phyloP scores from a whole-genome alignment of 192 early-diverging fungal genomes.

The Gamsiella multidivaricata region DNA sequence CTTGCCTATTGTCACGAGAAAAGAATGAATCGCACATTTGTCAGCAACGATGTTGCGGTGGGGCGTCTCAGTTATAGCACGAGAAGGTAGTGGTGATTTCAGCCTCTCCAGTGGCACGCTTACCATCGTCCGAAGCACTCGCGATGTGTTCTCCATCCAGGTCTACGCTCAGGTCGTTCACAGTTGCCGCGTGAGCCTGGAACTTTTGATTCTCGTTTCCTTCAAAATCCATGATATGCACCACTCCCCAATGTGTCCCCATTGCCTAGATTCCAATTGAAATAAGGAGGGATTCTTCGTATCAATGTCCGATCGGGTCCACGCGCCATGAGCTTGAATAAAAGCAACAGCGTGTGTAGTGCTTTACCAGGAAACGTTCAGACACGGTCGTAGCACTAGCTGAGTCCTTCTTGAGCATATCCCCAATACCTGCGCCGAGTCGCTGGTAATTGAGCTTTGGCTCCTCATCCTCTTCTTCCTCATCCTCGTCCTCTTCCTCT shows the following conservation, averaged over 20 bases:
- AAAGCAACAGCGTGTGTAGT: background rate
- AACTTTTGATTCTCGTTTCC: slow-evolving; percentile 92
- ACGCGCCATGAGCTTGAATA: too few relatives aligned
- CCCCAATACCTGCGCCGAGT: slow-evolving; percentile 77
- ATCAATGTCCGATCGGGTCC: too few relatives aligned
- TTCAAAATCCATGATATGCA: slow-evolving; percentile 91
- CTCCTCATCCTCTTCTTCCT: slow-evolving; percentile 87
- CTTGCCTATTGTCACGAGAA: slow-evolving; percentile 64
- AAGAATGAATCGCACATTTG: background rate
- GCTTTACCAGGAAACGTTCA: slow-evolving; percentile 84
- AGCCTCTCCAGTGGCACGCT: background rate
- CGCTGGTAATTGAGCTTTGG: slow-evolving; percentile 92
- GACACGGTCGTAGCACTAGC: slow-evolving; percentile 84
- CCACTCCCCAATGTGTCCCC: slow-evolving; percentile 91
- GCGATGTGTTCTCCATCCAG: slow-evolving; percentile 88
- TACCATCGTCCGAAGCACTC: slow-evolving; percentile 93
- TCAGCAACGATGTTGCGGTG: background rate
- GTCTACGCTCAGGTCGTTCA: slow-evolving; percentile 91
- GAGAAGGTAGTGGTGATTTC: too few relatives aligned
- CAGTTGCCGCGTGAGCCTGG: slow-evolving; percentile 83
- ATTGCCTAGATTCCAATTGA: slow-evolving; percentile 63
- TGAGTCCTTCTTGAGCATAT: slow-evolving; percentile 87
- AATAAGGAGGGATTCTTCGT: too few relatives aligned
- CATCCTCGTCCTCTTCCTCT: slow-evolving; percentile 55
- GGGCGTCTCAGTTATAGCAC: too few relatives aligned